Evolutionary conservation across 2,329 filamentous ascomycete species (phyloP), one percentile per base, ranked within the genome.

Genomic region (Ophiosphaerella korrae): DNA sequence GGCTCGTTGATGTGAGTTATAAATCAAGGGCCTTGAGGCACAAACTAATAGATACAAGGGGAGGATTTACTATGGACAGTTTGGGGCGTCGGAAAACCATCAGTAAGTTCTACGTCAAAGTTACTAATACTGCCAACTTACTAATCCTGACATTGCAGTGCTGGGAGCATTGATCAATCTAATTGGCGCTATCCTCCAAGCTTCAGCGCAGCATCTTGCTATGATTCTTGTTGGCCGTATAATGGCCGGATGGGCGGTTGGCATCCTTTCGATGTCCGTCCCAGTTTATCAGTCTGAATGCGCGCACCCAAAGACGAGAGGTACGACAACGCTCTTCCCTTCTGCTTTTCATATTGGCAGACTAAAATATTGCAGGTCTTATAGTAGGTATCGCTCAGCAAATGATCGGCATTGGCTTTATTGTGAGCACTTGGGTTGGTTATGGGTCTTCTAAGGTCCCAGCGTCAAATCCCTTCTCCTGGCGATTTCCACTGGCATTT

Each of bases 281-380:
- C 85, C 84, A 3, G 79, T 84, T 31, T 88, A 88, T 64, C 84
- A 86, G 50, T 82, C 84, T 8, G 85, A 88, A 64, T 80, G 83
- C 46, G 83, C 84, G 0, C 78, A 83, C 58, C 78, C 84, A 0
- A 80, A 80, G 2, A 84, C 80, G 45, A 79, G 85, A 60, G 84
- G 84, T 59, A 55, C 12, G 33, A 23, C 29, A 31, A 31, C 11
- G 5, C 3, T 12, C 2, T 13, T 16, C 39, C 9, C 34, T 33
- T 34, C 5, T 11, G 11, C 29, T 7, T 13, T 18, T 32, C n/a
- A 16, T 21, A 13, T 29, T 12, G 3, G 3, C 37, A n/a, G 9
- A 4, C 48, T 51, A 14, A 52, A n/a, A 23, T 3, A 18, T 5
- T 5, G 14, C 18, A 67, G 72, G 73, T 52, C 74, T 83, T 23